phyloP scores from a whole-genome alignment of 179 eudicot species.

The Drosera spatulata region DNA sequence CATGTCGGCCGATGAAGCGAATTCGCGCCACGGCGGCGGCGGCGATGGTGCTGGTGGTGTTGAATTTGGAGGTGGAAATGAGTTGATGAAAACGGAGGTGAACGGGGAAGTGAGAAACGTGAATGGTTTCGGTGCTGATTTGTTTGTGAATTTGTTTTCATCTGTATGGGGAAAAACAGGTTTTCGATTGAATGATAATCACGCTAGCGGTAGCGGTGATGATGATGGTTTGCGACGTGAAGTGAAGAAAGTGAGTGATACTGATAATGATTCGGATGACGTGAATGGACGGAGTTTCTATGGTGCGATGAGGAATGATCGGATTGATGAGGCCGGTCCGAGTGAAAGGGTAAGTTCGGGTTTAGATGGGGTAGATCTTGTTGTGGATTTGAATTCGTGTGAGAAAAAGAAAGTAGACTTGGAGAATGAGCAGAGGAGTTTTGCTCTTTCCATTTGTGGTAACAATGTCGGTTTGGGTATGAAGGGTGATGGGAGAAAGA shows the following conservation, averaged over 20 bases:
- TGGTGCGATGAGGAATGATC: conserved; percentile 1
- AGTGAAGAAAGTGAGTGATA: background rate
- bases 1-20: too few species aligned
- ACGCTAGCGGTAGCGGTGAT: background rate
- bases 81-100: conserved; percentile 5
- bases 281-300: background rate
- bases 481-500: background rate
- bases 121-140: background rate
- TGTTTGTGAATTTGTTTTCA: conserved; percentile 1
- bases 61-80: conserved; percentile 1
- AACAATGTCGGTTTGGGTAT: background rate
- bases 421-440: background rate
- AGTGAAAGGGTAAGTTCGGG: background rate
- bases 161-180: conserved; percentile 1
- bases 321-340: background rate
- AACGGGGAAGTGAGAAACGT: conserved; percentile 6
- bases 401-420: background rate
- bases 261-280: conserved; percentile 1
- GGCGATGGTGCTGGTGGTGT: too few species aligned
- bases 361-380: conserved; percentile 5
- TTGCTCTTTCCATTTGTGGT: background rate
- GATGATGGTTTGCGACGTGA: conserved; percentile 1
- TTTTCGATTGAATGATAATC: conserved; percentile 1
- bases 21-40: too few species aligned
- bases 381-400: conserved; percentile 6